Conservation (phyloP, 176 grass and related monocot species). For the Oryza rufipogon region DNA sequence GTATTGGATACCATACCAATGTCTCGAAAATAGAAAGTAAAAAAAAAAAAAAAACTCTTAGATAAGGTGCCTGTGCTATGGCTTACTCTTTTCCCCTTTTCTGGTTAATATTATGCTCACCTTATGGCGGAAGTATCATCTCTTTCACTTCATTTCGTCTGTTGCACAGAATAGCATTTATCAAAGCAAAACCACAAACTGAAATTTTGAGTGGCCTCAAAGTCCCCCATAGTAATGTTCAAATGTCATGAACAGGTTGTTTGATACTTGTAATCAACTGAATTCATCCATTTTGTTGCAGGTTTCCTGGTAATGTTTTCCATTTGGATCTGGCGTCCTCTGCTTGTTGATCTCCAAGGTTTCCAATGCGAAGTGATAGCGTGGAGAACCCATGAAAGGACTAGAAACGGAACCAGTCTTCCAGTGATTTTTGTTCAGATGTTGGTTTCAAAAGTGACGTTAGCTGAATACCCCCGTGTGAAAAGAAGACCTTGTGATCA, state of each 20-base stretch:
- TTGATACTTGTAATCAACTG: background rate
- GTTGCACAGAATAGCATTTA: background rate
- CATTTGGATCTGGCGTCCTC: slow-evolving; percentile 36
- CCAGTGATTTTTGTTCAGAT: slow-evolving; percentile 46
- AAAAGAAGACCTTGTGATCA: slow-evolving; percentile 25
- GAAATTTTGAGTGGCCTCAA: background rate
- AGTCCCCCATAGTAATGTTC: background rate
- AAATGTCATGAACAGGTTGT: background rate
- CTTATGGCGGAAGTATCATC: background rate
- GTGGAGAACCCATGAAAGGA: slow-evolving; percentile 17
- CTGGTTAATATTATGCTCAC: background rate
- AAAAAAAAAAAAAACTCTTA: background rate
- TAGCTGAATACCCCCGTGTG: slow-evolving; percentile 15
- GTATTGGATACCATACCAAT: background rate
- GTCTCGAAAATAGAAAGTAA: background rate
- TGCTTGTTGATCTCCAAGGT: slow-evolving; percentile 36
- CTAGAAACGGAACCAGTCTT: slow-evolving; percentile 2
- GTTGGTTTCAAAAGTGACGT: slow-evolving; percentile 42
- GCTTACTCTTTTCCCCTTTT: background rate
- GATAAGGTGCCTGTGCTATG: background rate
- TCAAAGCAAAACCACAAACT: background rate
- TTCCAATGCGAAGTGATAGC: background rate
- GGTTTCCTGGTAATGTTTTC: slow-evolving; percentile 22
- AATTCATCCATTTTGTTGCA: slow-evolving; percentile 32
- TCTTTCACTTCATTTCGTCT: background rate